These are phyloP conservation scores for Durusdinium trenchii DNA, from an alignment of 73 alveolate species.

Conservation along the genomic window DNA sequence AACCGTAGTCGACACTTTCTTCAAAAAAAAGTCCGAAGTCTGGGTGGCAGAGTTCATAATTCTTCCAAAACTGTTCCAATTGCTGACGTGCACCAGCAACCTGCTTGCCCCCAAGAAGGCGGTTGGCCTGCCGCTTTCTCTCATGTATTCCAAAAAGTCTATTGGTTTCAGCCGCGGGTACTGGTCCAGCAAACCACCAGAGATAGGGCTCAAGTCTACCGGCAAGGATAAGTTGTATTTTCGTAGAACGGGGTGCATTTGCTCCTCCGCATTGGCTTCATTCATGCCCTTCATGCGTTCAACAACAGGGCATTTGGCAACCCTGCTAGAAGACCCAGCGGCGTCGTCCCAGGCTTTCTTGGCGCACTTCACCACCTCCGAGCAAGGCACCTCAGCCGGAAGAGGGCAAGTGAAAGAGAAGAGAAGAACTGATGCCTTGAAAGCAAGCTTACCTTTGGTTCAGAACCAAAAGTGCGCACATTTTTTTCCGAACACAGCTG, in stretches of 20 bases:
- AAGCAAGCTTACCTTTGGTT: background rate
- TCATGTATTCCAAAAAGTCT: slow-evolving; percentile 1
- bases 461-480: too few species aligned
- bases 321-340: background rate
- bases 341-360: slow-evolving; percentile 31
- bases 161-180: slow-evolving; percentile 16
- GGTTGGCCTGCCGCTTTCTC: background rate
- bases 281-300: background rate
- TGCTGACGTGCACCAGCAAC: background rate
- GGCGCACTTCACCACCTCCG: background rate
- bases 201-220: background rate
- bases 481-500: background rate
- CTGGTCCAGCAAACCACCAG: background rate
- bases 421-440: background rate
- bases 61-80: background rate
- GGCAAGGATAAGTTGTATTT: background rate
- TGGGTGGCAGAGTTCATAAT: background rate
- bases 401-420: background rate
- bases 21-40: background rate
- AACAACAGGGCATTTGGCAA: background rate
- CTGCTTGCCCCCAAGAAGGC: background rate
- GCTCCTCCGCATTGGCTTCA: background rate
- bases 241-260: background rate
- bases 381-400: slow-evolving; percentile 57
- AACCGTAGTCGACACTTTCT: background rate